Base-by-base conservation (phyloP, 495 filamentous ascomycete genomes). In the Hyaloscypha bicolor region DNA sequence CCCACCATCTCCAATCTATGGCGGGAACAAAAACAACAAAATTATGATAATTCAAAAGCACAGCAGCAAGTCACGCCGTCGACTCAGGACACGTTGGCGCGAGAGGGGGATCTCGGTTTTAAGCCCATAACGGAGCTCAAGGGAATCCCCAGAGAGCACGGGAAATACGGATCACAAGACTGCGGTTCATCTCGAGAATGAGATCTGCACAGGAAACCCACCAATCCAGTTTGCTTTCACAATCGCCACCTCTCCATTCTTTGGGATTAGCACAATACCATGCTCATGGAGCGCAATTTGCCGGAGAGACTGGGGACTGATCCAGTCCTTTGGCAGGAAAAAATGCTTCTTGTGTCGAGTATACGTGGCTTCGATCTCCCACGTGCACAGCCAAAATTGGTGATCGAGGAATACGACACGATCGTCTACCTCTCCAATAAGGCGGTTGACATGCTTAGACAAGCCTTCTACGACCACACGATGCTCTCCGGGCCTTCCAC, bases 241-340 rank as follows among this genome's bases (percentile, higher is more conserved):
- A n/a, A 63, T 52, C 19, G 70, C 70, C 5, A 72, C 65, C 45
- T 72, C 61, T 25, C 70, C 68, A 57, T 67, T 67, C 30, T 63
- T 60, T 6, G 68, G 68, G 63, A 62, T 72, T 52, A 74, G 65
- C 30, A 74, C 53, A 11, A 66, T 67, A 6, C 70, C 70, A 48
- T 70, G 45, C 6, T 51, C 42, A 33, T 60, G 70, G 25, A 74
- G 19, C 16, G 39, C 45, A 35, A 55, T 62, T 29, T 66, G 39
- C 31, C 62, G 55, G 32, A 71, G 58, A 21, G 52, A 60, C 22
- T 60, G 55, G 30, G 55, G 42, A 52, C 65, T 74, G 2, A 72
- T 42, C 70, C 70, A 74, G 52, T 70, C 72, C 33, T 65, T 68
- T 2, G 70, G 70, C 29, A 74, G 58, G 53, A 72, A 70, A 48